Conservation (phyloP, 1,284 basidiomycete genomes). For the Paramarasmius palmivorus region DNA sequence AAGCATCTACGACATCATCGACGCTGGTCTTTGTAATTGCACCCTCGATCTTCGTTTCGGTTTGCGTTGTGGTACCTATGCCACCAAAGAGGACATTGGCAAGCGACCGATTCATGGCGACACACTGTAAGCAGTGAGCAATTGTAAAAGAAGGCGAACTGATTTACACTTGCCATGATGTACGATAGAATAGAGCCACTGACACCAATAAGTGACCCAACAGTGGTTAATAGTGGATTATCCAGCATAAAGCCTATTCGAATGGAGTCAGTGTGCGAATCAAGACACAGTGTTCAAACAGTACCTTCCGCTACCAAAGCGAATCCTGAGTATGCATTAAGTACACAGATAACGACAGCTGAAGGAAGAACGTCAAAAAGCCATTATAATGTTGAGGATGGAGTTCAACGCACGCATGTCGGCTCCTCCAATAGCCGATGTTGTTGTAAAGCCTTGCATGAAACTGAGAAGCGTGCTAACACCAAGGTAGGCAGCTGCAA, state of each 20-base stretch:
- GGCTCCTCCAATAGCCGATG: constrained; percentile 83
- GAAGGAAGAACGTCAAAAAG: constrained; percentile 2
- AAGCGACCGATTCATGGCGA: constrained; percentile 84
- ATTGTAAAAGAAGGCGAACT: neutral
- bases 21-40: constrained; percentile 73
- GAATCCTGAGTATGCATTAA: constrained; percentile 90
- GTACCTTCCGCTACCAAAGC: constrained; percentile 86
- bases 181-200: constrained; percentile 88
- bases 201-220: constrained; percentile 83
- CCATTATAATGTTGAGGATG: constrained; percentile 4
- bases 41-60: constrained; percentile 78
- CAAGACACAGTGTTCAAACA: constrained; percentile 1
- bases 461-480: constrained; percentile 76
- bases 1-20: constrained; percentile 77
- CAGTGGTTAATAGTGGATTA: constrained; percentile 77
- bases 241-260: constrained; percentile 80
- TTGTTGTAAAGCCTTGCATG: constrained; percentile 81
- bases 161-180: constrained; percentile 68
- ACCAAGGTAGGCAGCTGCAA: constrained; percentile 77
- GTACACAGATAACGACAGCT: constrained; percentile 86
- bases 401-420: constrained; percentile 76
- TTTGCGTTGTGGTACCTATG: constrained; percentile 56
- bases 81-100: constrained; percentile 82
- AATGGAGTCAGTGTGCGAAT: neutral
- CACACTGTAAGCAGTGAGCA: constrained; percentile 52